phyloP scores from a whole-genome alignment of 2,329 filamentous ascomycete genomes.

The Onygenales sp. region DNA sequence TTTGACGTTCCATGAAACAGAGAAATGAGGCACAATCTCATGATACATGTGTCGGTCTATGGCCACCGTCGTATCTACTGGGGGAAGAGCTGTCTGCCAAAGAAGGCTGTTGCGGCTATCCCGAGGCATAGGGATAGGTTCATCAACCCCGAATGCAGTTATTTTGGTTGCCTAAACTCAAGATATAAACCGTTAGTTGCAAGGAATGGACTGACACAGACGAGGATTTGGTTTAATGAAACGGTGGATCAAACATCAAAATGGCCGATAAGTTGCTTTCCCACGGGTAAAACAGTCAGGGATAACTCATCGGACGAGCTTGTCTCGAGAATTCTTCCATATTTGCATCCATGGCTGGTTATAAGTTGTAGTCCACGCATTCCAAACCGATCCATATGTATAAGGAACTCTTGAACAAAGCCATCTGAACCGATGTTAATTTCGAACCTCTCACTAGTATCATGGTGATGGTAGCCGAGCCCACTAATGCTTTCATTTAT shows the following conservation, averaged over 20 bases:
- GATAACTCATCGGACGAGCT: not conserved
- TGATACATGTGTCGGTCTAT: constrained; percentile 4
- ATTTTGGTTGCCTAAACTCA: not conserved
- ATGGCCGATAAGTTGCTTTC: not conserved
- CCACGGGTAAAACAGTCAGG: not conserved
- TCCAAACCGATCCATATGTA: not conserved
- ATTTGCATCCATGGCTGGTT: not conserved
- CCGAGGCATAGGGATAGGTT: not conserved
- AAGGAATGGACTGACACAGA: not conserved
- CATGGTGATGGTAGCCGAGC: not conserved
- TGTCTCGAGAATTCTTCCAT: not conserved
- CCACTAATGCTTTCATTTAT: not conserved
- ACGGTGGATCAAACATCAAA: not conserved
- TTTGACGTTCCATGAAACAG: not conserved
- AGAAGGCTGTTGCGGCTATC: not conserved
- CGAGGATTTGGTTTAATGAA: not conserved
- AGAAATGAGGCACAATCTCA: not conserved
- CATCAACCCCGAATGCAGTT: not conserved
- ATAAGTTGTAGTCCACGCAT: not conserved
- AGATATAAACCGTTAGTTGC: not conserved
- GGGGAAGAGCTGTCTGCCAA: not conserved
- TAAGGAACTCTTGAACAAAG: not conserved
- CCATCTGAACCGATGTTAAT: not conserved
- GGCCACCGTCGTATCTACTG: not conserved
- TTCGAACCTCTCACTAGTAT: not conserved